Evolutionary conservation across 441 rosid genomes (phyloP).

Genomic region (Eugenia klotzschiana): DNA sequence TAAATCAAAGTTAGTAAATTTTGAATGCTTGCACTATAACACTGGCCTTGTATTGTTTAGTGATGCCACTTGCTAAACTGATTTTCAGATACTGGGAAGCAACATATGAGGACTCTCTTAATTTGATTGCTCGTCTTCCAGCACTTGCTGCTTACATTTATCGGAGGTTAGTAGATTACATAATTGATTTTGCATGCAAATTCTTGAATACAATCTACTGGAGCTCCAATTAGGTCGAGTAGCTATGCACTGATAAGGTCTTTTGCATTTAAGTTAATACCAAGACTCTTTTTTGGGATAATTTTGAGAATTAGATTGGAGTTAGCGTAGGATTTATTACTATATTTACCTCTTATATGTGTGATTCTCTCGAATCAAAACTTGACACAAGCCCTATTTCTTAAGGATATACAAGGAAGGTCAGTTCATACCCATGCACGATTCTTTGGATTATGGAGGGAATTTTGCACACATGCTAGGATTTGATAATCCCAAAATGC

Average conservation of each 20-base stretch:
- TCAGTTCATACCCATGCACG: conserved; percentile 46
- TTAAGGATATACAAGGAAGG: conserved; percentile 75
- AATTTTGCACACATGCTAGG: conserved; percentile 90
- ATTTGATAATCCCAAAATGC: conserved; percentile 73
- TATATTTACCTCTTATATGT: not conserved
- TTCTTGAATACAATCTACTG: not conserved
- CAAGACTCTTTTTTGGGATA: not conserved
- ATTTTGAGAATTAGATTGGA: not conserved
- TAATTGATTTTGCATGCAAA: not conserved
- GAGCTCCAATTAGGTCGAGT: not conserved
- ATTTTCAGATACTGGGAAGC: conserved; percentile 86
- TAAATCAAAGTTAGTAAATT: conserved; percentile 58
- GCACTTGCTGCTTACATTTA: conserved; percentile 80
- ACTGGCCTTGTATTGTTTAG: not conserved
- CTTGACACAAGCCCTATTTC: not conserved
- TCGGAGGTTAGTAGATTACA: conserved; percentile 44
- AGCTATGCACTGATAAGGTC: not conserved
- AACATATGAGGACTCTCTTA: conserved; percentile 80
- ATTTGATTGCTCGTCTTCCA: conserved; percentile 81
- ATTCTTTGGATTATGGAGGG: conserved; percentile 86
- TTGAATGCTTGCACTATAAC: not conserved
- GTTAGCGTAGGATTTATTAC: not conserved
- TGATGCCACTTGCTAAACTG: conserved; percentile 9
- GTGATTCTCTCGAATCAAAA: not conserved
- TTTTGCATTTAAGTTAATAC: not conserved